These are phyloP conservation scores for Alternaria infectoria DNA, from an alignment of 2,329 filamentous ascomycete genomes.

Conservation along the genomic window DNA sequence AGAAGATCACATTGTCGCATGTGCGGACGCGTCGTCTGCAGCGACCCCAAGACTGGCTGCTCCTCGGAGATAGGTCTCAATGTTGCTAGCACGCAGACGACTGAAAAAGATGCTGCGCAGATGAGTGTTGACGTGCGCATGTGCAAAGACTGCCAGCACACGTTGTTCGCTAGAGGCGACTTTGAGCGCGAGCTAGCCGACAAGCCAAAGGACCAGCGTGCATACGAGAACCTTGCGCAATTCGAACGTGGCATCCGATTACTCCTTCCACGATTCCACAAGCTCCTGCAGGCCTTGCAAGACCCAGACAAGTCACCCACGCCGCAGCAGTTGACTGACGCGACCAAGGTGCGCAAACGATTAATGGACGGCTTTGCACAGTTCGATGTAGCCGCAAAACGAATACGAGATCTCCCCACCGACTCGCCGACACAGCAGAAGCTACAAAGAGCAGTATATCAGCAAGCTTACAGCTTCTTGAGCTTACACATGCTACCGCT, in stretches of 20 bases:
- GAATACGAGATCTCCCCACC: conserved; percentile 79
- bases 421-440: conserved; percentile 73
- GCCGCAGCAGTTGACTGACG: conserved; percentile 77
- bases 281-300: conserved; percentile 74
- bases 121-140: conserved; percentile 84
- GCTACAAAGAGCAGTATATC: conserved; percentile 82
- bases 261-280: conserved; percentile 84
- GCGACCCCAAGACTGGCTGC: conserved; percentile 82
- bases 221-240: conserved; percentile 82
- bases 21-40: conserved; percentile 92
- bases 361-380: conserved; percentile 88
- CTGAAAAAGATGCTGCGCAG: conserved; percentile 57
- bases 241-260: conserved; percentile 87
- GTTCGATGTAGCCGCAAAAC: conserved; percentile 80
- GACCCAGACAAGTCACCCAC: conserved; percentile 70
- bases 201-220: conserved; percentile 75
- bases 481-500: conserved; percentile 91
- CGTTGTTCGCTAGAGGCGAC: conserved; percentile 75
- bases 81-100: conserved; percentile 59
- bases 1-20: conserved; percentile 92
- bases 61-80: conserved; percentile 84
- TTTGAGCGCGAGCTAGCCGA: conserved; percentile 73
- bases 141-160: conserved; percentile 85
- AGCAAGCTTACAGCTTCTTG: conserved; percentile 80
- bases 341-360: conserved; percentile 85